Conservation (phyloP, 1,284 basidiomycete species). For the Ustilago sp. region DNA sequence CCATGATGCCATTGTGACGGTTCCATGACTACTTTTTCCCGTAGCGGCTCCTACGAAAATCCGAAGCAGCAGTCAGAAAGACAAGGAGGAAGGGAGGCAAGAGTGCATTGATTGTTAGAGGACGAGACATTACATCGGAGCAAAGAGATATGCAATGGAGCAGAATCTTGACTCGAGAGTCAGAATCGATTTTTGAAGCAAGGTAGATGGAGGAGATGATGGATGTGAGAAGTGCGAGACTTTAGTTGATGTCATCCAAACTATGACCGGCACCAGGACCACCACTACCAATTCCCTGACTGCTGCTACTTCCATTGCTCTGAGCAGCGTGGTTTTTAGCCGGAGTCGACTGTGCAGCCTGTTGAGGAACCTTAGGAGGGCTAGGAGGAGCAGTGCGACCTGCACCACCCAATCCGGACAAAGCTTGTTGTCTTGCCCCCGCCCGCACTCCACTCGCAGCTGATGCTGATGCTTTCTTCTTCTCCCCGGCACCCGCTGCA, state of each 20-base stretch:
- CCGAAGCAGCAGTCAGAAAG: too few species aligned
- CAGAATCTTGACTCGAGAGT: too few species aligned
- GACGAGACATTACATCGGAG: too few species aligned
- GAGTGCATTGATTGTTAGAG: too few species aligned
- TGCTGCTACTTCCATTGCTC: conserved; percentile 4
- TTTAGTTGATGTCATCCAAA: conserved; percentile 50
- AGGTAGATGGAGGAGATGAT: neutral
- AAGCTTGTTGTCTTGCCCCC: conserved; percentile 32
- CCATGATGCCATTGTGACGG: too few species aligned
- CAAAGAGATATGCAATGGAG: too few species aligned
- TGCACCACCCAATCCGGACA: conserved; percentile 26
- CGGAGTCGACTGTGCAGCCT: conserved; percentile 26
- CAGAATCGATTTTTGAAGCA: neutral
- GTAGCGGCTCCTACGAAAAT: too few species aligned
- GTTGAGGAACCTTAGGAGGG: conserved; percentile 33
- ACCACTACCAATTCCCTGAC: conserved; percentile 21
- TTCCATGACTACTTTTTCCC: too few species aligned
- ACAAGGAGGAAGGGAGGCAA: too few species aligned
- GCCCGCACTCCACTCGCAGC: conserved; percentile 6
- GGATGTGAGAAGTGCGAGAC: neutral
- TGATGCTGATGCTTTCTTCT: conserved; percentile 11
- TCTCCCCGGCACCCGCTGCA: conserved; percentile 6
- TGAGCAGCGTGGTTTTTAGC: conserved; percentile 15
- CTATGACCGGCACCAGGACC: conserved; percentile 46
- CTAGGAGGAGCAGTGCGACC: conserved; percentile 18